Percentiles rank a stretch among this genome's conserved stretches.
Conservation (phyloP, 768 basidiomycete species). For the Lactifluus hygrophoroides region DNA sequence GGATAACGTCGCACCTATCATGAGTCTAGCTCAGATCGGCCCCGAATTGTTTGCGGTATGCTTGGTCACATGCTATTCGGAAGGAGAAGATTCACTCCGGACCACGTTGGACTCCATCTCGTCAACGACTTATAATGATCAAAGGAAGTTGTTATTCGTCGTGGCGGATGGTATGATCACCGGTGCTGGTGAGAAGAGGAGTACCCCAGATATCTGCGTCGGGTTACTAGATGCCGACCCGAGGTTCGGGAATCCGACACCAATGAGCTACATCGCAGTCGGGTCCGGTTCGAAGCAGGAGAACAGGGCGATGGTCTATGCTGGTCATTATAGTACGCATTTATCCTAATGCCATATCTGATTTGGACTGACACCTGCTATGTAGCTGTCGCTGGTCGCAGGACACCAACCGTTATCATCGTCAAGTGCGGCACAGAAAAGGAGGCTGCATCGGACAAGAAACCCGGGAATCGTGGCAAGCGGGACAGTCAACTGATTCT, state of each 20-base stretch:
- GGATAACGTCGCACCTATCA: conserved; percentile 46
- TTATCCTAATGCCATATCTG: neutral
- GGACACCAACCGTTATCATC: conserved; percentile 88
- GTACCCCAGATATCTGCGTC: conserved; percentile 96
- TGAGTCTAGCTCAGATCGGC: conserved; percentile 87
- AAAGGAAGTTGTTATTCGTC: conserved; percentile 85
- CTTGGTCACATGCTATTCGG: conserved; percentile 95
- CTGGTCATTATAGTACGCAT: conserved; percentile 93
- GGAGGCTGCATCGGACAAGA: conserved; percentile 77
- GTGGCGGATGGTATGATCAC: conserved; percentile 99
- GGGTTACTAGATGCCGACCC: conserved; percentile 86
- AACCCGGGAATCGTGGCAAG: conserved; percentile 97
- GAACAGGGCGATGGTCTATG: conserved; percentile 97
- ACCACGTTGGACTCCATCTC: conserved; percentile 94
- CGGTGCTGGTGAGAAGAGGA: conserved; percentile 89
- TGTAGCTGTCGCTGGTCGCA: conserved; percentile 71
- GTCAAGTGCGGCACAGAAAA: conserved; percentile 94
- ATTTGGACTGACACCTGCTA: neutral
- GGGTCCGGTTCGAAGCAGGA: conserved; percentile 83
- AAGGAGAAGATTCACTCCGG: conserved; percentile 87
- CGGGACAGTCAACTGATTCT: conserved; percentile 97
- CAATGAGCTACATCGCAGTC: conserved; percentile 90
- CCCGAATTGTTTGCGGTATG: conserved; percentile 93
- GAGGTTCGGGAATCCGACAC: conserved; percentile 90
- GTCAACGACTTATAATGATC: conserved; percentile 81